Evolutionary conservation across 176 grass and related monocot species (phyloP), one percentile per base, ranked within the genome.

Genomic region (Rhynchospora breviuscula): DNA sequence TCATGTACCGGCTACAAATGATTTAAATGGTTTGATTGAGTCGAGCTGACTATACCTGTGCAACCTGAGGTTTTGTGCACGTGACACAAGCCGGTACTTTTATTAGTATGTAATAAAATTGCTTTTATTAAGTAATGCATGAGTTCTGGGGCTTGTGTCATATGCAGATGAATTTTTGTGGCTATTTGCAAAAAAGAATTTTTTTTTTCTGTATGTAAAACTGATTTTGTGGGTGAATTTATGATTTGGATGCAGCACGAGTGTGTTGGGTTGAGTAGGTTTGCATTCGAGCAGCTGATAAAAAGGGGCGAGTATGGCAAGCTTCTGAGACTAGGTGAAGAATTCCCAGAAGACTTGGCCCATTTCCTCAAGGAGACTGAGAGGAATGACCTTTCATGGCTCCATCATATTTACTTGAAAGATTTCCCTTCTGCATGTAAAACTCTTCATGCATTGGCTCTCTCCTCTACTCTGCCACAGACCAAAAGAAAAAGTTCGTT

Each of bases 201-300:
- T 15, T 77, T 15, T 77, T 7, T 56, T 11, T 77, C 23, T 40
- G 26, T 56, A 33, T 56, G 23, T 15, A 54, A 81, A 65, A 67
- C 15, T 82, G 4, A 82, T 29, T 80, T 45, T 59, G 31, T 63
- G 57, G 10, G 7, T 81, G 58, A 46, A 77, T 49, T 52, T 52
- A 11, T 65, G 25, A 33, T 65, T 45, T 82, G 80, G 58, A 47
- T 90, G 86, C 96, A 99, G 96, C 96, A 99, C 87, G 91, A 94
- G 61, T 94, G 95, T 87, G 81, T 93, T 71, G 96, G 93, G 81
- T 99, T 99, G 92, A 93, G 92, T 86, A 91, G 87, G 87, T 99
- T 91, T 49, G 93, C 94, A 63, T 95, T 99, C 61, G 91, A 89
- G 70, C 93, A 99, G 58, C 64, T 99, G 64, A 59, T 90, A 65